Base-by-base conservation (phyloP, 306 rosid species). In the Quillaja saponaria region DNA sequence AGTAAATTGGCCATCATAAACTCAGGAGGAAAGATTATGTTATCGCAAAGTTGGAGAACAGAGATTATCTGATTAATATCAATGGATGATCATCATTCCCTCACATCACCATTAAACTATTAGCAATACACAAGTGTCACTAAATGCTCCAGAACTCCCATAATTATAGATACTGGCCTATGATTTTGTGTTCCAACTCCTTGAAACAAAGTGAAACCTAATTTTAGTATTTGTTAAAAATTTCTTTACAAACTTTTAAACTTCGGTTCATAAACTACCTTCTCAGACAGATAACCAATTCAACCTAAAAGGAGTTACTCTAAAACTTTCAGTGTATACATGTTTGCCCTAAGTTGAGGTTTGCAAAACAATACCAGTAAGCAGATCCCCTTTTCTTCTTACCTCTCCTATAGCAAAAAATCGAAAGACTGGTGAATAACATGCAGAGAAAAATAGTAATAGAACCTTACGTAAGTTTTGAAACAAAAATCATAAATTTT, bases 311-410 rank as follows among this genome's bases (percentile, higher is more conserved):
- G 40, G n/a, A n/a, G n/a, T 37, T 59, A 44, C 69, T 51, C 48
- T n/a, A n/a, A n/a, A n/a, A n/a, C n/a, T n/a, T n/a, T n/a, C 31
- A 25, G 31, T 25, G 31, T 25, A 25, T 25, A 4, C 31, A 25
- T 25, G 31, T 25, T 25, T 25, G 4, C 2, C 31, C 31, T 25
- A 2, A 25, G 31, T 25, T 25, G 31, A 25, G 31, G 31, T 4
- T 1, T 25, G 31, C 4, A 4, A 25, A 1, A 25, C 4, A 4
- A 2, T 25, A 25, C 31, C 5, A 14, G 13, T 53, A 10, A 5
- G 15, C 31, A 34, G 14, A 6, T 41, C 16, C 8, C 31, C 34
- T 18, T 54, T 76, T 71, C 71, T 55, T 55, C 60, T 66, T 59
- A 55, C 13, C 37, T 18, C 62, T 60, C 13, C 11, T 33, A 25